Evolutionary conservation across 805 yeast species (phyloP).

Genomic region (Diddensiella transvaalensis): DNA sequence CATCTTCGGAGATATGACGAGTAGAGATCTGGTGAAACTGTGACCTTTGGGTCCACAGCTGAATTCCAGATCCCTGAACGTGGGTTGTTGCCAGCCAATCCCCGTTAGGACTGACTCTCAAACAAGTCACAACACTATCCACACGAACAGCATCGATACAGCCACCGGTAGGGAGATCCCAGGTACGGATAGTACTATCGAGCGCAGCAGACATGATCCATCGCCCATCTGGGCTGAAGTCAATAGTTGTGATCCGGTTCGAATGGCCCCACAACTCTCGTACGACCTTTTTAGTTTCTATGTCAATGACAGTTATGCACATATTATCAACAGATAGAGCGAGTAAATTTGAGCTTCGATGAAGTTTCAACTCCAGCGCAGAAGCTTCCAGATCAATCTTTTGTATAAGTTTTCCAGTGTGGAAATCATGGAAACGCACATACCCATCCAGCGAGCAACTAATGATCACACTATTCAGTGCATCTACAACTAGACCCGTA

Average conservation of each 20-base stretch:
- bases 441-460: slow-evolving; percentile 86
- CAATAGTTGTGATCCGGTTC: slow-evolving; percentile 81
- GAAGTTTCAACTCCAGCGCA: slow-evolving; percentile 71
- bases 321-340: slow-evolving; percentile 86
- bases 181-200: slow-evolving; percentile 86
- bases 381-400: slow-evolving; percentile 70
- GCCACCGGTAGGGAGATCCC: slow-evolving; percentile 97
- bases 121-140: slow-evolving; percentile 72
- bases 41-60: slow-evolving; percentile 87
- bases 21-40: slow-evolving; percentile 71
- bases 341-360: slow-evolving; percentile 75
- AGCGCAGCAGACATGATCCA: slow-evolving; percentile 84
- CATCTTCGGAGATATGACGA: slow-evolving; percentile 71
- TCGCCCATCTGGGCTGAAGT: slow-evolving; percentile 91
- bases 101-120: slow-evolving; percentile 81
- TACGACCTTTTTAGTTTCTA: slow-evolving; percentile 73
- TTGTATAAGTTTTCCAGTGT: slow-evolving; percentile 63
- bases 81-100: slow-evolving; percentile 91
- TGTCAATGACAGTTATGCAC: slow-evolving; percentile 77
- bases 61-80: slow-evolving; percentile 83
- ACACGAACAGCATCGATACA: slow-evolving; percentile 89
- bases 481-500: slow-evolving; percentile 85
- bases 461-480: slow-evolving; percentile 84
- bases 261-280: slow-evolving; percentile 88
- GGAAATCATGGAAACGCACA: slow-evolving; percentile 83